These are phyloP conservation scores for Phytophthora ohioensis DNA, from an alignment of 352 stramenopile species.

Conservation along the genomic window DNA sequence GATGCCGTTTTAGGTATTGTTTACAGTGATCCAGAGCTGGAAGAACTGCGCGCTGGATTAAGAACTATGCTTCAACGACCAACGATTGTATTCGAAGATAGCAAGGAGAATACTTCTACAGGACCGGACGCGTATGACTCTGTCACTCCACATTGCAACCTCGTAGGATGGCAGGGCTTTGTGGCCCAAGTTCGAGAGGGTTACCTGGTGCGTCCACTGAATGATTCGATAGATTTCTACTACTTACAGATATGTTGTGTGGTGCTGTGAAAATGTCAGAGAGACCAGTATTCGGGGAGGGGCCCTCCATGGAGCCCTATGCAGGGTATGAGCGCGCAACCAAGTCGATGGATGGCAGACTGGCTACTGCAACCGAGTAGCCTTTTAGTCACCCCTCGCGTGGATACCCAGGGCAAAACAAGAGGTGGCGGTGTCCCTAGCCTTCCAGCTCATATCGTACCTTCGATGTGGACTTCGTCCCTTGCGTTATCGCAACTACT, in stretches of 20 bases:
- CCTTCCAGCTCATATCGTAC: background rate
- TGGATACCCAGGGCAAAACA: background rate
- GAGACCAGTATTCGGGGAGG: constrained; percentile 26
- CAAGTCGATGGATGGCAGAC: constrained; percentile 23
- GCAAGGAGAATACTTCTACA: constrained; percentile 21
- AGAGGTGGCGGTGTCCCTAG: background rate
- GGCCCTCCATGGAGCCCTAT: constrained; percentile 12
- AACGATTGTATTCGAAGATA: constrained; percentile 24
- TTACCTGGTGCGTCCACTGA: constrained; percentile 31
- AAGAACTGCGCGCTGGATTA: constrained; percentile 19
- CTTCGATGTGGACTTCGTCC: constrained; percentile 41
- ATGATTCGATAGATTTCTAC: background rate
- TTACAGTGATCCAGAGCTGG: constrained; percentile 26
- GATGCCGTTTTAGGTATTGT: constrained; percentile 31
- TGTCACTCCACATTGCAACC: constrained; percentile 28
- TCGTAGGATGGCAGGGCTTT: constrained; percentile 33
- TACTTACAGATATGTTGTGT: constrained; percentile 9
- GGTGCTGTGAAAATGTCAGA: constrained; percentile 18
- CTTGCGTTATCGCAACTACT: constrained; percentile 43
- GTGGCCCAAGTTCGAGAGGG: constrained; percentile 41
- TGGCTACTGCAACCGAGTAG: constrained; percentile 35
- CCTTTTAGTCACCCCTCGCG: constrained; percentile 13
- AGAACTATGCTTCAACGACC: constrained; percentile 29
- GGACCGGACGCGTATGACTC: background rate
- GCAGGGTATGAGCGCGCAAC: background rate